Percentiles rank a stretch among this genome's conserved stretches.
Conservation (phyloP, 208 protist genomes). For the Crithidia expoeki region DNA sequence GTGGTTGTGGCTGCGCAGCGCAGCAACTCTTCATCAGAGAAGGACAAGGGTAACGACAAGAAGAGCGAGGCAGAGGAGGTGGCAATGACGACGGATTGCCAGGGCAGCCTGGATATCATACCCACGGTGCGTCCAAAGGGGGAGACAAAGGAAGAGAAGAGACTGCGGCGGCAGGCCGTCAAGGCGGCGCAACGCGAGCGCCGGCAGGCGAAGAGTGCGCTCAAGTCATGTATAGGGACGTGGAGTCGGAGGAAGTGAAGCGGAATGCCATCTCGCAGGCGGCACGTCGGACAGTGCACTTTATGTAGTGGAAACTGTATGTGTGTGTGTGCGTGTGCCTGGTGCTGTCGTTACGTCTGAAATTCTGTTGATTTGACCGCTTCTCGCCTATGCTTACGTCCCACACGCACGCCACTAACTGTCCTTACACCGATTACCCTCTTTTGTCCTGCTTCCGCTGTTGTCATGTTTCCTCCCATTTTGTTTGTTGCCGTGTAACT, state of each 20-base stretch:
- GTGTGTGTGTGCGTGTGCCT: neutral
- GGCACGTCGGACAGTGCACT: constrained; percentile 65
- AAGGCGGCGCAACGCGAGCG: constrained; percentile 80
- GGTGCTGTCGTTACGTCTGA: too few species aligned
- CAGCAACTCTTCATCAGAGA: constrained; percentile 1
- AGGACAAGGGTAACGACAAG: constrained; percentile 1
- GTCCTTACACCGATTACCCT: too few species aligned
- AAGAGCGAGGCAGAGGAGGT: neutral
- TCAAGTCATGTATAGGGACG: constrained; percentile 78
- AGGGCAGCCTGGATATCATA: constrained; percentile 3
- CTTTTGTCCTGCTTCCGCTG: neutral
- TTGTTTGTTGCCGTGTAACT: neutral
- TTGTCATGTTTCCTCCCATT: neutral
- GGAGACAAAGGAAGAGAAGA: constrained; percentile 89
- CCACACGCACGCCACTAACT: too few species aligned
- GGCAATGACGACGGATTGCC: neutral
- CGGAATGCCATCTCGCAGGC: constrained; percentile 41
- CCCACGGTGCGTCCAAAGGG: constrained; percentile 47
- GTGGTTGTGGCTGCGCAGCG: neutral
- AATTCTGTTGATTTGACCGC: too few species aligned
- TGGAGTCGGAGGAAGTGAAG: constrained; percentile 71
- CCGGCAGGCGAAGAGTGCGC: constrained; percentile 74
- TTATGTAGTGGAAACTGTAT: constrained; percentile 33
- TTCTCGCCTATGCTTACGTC: too few species aligned
- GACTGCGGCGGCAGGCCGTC: constrained; percentile 72